Conservation (phyloP, 345 rosid species). For the thale cress (Arabidopsis thaliana) region DNA sequence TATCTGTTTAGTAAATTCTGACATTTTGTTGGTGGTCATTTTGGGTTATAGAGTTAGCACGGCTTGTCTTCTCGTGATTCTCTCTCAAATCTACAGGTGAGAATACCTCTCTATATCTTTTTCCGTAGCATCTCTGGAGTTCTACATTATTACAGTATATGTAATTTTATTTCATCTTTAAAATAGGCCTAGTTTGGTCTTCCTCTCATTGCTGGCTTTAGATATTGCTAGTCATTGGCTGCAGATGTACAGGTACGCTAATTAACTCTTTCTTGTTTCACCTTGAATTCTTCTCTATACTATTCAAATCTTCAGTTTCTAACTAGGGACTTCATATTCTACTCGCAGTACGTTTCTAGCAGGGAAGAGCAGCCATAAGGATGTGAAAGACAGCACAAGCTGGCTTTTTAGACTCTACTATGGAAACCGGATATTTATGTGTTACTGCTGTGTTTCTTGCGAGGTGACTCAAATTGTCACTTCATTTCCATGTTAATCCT, state of each 20-base stretch:
- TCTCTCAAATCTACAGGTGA: conserved; percentile 88
- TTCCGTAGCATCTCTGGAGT: neutral
- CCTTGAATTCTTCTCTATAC: neutral
- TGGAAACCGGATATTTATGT: conserved; percentile 96
- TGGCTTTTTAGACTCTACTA: conserved; percentile 98
- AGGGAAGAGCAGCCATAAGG: conserved; percentile 95
- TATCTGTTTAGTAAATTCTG: neutral
- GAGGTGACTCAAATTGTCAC: conserved; percentile 62
- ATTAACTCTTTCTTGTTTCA: neutral
- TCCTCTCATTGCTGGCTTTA: conserved; percentile 85
- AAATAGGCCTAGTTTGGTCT: conserved; percentile 91
- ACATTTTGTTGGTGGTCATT: neutral
- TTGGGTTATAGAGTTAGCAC: conserved; percentile 84
- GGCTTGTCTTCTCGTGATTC: conserved; percentile 90
- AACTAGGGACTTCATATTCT: conserved; percentile 24
- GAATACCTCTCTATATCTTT: conserved; percentile 9
- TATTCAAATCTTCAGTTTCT: conserved; percentile 3
- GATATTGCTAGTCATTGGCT: conserved; percentile 99
- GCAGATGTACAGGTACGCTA: conserved; percentile 90
- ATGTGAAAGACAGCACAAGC: conserved; percentile 92
- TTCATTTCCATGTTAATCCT: neutral
- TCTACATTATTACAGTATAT: no score
- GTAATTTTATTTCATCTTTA: neutral
- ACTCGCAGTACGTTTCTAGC: conserved; percentile 81
- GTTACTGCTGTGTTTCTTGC: conserved; percentile 90